These are phyloP conservation scores for Nymphaea thermarum DNA, from an alignment of 164 flowering plant genomes.

Conservation along the genomic window DNA sequence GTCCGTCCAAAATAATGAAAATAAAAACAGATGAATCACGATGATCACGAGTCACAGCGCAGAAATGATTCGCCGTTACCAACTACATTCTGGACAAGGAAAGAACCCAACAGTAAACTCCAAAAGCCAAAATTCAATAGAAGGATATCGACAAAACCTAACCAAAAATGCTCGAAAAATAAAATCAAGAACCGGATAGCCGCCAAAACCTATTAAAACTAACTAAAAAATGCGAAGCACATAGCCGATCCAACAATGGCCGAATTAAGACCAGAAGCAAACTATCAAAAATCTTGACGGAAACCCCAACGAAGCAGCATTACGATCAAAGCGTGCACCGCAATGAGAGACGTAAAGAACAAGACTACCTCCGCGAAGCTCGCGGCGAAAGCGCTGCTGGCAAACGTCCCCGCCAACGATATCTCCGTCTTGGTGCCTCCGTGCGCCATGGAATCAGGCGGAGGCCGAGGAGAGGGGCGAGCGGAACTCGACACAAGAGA, in stretches of 20 bases:
- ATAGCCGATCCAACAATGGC: background rate
- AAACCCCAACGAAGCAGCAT: background rate
- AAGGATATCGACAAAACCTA: too few species aligned
- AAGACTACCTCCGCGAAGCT: slow-evolving; percentile 70
- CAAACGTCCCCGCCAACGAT: slow-evolving; percentile 69
- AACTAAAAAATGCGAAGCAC: background rate
- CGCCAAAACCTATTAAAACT: background rate
- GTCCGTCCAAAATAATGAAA: too few species aligned
- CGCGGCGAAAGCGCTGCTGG: slow-evolving; percentile 90
- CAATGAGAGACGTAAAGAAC: background rate
- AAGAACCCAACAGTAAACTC: too few species aligned
- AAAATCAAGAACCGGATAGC: too few species aligned
- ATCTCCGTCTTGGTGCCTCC: slow-evolving; percentile 41
- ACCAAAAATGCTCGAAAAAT: too few species aligned
- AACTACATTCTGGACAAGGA: too few species aligned
- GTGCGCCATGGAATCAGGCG: slow-evolving; percentile 17
- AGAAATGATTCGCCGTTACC: too few species aligned
- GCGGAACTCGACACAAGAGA: background rate
- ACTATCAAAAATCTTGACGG: background rate
- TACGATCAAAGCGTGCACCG: background rate
- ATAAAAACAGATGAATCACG: too few species aligned
- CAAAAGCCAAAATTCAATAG: too few species aligned
- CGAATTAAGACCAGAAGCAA: background rate
- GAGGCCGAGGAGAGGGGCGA: background rate
- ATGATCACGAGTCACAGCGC: too few species aligned